Base-by-base conservation (phyloP, 148 eudicot genomes). In the Amaranthus cruentus region DNA sequence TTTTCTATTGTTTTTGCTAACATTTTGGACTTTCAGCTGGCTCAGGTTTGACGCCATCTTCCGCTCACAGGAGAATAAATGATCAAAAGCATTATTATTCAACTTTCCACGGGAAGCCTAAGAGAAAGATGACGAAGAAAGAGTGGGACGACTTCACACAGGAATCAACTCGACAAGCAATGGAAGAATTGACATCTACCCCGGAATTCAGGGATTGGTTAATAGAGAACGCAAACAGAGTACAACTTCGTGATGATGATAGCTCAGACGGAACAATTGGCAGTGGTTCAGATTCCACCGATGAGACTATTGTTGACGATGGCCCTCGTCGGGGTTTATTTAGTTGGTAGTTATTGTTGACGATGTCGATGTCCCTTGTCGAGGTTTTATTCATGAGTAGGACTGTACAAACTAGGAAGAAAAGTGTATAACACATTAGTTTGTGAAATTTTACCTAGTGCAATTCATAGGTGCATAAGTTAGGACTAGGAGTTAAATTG, bases 201-300 rank as follows among this genome's bases (percentile, higher is more conserved):
- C 97, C 97, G 0, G 88, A 91, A 62, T 91, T 91, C 75, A 72
- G 88, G 3, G 87, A 89, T 9, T 91, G 97, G 97, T 44, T 88
- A 44, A 77, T 88, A 10, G 86, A 88, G 55, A 62, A 89, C 66
- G 86, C 90, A 8, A 87, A 88, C 42, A 77, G 90, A 65, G 83
- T 91, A 53, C 85, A 84, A 74, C 57, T 89, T 70, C 82, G 83
- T 56, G 79, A 87, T 0, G 85, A 86, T 12, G 90, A 84, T 42
- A 80, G 77, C 61, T 83, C 89, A 10, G 88, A 83, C 64, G 87
- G 85, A 69, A 57, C 88, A 58, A 13, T 70, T 13, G 90, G 84
- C 47, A 91, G 97, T 51, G 90, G 87, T 48, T 85, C 90, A 42
- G 96, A 87, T 65, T 91, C 96, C 50, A 84, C 91, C 6, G 87